These are phyloP conservation scores for Penicillium cosmopolitanum DNA, from an alignment of 495 filamentous ascomycete species.

Conservation along the genomic window DNA sequence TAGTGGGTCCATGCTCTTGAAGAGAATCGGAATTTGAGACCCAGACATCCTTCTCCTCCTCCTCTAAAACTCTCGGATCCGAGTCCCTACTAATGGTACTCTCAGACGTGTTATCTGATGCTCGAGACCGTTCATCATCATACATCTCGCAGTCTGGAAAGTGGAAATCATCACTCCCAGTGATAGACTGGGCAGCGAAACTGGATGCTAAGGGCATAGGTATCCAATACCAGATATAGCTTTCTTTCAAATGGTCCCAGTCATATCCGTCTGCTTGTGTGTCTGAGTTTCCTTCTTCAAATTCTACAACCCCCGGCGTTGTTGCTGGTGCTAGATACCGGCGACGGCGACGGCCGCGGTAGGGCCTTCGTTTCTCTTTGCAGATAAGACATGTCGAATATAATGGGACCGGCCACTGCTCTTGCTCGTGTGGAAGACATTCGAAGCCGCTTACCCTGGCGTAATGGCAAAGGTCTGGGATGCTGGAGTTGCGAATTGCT, in stretches of 20 bases:
- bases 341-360: background rate
- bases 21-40: background rate
- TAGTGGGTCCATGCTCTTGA: background rate
- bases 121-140: no score
- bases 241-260: background rate
- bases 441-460: slow-evolving; percentile 26
- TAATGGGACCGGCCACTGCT: slow-evolving; percentile 1
- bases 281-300: background rate
- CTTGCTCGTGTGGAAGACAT: slow-evolving; percentile 16
- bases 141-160: no score
- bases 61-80: no score
- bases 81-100: no score
- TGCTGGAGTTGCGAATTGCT: slow-evolving; percentile 8
- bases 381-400: slow-evolving; percentile 21
- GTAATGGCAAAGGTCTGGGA: slow-evolving; percentile 21
- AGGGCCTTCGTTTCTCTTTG: slow-evolving; percentile 6
- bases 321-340: background rate
- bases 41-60: background rate
- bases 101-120: no score
- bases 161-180: no score
- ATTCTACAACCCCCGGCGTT: background rate
- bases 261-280: background rate
- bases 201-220: background rate
- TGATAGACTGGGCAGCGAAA: background rate
- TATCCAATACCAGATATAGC: background rate